A percentile compares a stretch with the other conserved stretches of the same genome.
Conservation (phyloP, 2,329 filamentous ascomycete species). For the Fusarium multiceps region DNA sequence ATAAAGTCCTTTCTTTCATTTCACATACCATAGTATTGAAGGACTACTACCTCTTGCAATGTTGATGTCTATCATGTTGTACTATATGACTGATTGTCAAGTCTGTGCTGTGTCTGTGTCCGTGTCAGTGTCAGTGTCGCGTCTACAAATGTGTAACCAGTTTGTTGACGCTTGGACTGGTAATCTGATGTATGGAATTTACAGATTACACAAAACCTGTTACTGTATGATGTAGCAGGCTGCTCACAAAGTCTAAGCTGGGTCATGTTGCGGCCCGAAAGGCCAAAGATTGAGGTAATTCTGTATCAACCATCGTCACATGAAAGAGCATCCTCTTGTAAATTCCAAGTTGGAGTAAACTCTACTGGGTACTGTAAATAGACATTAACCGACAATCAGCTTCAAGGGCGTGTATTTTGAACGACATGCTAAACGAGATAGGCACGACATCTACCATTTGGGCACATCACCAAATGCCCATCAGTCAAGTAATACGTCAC, state of each 20-base stretch:
- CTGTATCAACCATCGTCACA: background rate
- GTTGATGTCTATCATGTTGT: background rate
- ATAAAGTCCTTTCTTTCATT: background rate
- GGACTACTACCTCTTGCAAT: no score
- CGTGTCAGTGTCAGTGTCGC: conserved; percentile 9
- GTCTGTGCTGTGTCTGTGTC: conserved; percentile 21
- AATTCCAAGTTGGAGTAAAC: background rate
- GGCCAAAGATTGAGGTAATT: background rate
- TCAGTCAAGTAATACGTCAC: background rate
- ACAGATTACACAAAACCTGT: background rate
- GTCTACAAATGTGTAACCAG: conserved; percentile 13
- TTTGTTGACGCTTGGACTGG: conserved; percentile 18
- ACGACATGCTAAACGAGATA: background rate
- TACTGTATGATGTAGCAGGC: background rate
- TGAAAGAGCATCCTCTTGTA: background rate
- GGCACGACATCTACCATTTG: background rate
- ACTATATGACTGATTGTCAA: background rate
- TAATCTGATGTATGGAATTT: background rate
- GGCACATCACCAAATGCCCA: background rate
- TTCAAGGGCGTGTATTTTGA: background rate
- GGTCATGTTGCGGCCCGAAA: background rate
- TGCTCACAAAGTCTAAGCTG: background rate
- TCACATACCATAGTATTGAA: no score
- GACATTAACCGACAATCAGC: background rate
- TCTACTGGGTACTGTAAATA: background rate